Evolutionary conservation across 257 asterid genomes (phyloP).

Genomic region (Eustoma russellianum): DNA sequence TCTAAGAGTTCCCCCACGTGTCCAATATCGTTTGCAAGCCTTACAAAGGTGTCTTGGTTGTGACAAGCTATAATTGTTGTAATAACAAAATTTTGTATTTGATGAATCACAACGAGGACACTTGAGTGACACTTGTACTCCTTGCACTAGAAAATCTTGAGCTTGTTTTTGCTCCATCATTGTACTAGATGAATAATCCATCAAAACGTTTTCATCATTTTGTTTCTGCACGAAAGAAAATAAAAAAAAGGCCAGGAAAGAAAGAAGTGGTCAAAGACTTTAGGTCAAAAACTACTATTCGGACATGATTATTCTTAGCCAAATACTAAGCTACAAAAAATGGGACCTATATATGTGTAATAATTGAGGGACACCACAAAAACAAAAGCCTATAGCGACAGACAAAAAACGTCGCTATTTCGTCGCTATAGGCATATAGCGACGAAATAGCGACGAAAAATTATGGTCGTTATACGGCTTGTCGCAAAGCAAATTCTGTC

Average conservation of each 20-base stretch:
- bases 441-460: no score
- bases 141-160: constrained; percentile 17
- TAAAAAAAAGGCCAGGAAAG: constrained; percentile 14
- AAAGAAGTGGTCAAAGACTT: no score
- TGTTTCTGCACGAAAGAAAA: constrained; percentile 25
- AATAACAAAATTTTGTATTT: constrained; percentile 40
- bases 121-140: constrained; percentile 22
- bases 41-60: constrained; percentile 47
- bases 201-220: constrained; percentile 30
- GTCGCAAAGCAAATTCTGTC: no score
- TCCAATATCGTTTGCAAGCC: constrained; percentile 48
- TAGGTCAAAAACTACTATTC: constrained; percentile 32
- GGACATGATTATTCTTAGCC: constrained; percentile 54
- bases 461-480: no score
- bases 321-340: constrained; percentile 72
- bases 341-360: constrained; percentile 40
- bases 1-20: constrained; percentile 42
- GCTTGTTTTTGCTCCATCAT: constrained; percentile 35
- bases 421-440: no score
- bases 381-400: no score
- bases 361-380: constrained; percentile 52
- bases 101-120: constrained; percentile 45
- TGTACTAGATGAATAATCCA: constrained; percentile 23
- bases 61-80: constrained; percentile 41
- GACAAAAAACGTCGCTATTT: no score